phyloP scores from a whole-genome alignment of 139 green algal species.

The Gonium pectorale region DNA sequence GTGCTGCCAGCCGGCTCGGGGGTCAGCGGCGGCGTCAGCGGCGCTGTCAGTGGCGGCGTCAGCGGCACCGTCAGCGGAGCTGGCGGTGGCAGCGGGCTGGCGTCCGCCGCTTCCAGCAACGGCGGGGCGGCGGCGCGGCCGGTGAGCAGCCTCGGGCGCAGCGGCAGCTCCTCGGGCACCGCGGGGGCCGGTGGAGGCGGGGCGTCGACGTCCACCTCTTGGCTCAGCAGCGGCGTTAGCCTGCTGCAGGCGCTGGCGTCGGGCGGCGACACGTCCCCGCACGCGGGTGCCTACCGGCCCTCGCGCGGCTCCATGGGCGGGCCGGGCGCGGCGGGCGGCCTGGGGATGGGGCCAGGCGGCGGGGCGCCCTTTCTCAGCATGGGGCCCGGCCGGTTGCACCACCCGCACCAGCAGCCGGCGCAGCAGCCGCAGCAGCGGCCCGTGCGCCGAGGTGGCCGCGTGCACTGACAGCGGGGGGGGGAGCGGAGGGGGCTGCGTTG shows the following conservation, averaged over 20 bases:
- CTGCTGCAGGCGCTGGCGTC: slow-evolving; percentile 27
- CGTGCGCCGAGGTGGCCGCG: not conserved
- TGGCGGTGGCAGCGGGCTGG: not conserved
- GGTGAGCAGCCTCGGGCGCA: not conserved
- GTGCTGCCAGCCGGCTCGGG: too few species aligned
- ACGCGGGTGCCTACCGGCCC: not conserved
- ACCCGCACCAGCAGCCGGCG: not conserved
- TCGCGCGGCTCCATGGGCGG: not conserved
- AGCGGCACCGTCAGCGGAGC: not conserved
- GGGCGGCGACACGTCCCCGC: not conserved
- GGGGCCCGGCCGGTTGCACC: not conserved
- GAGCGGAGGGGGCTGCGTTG: too few species aligned
- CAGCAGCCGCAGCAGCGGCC: not conserved
- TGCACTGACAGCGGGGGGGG: not conserved
- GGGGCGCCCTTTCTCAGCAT: not conserved
- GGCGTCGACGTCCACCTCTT: not conserved
- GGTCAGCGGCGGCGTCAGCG: not conserved
- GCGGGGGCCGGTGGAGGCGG: not conserved
- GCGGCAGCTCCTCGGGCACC: not conserved
- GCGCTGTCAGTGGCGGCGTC: not conserved
- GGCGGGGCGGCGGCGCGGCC: not conserved
- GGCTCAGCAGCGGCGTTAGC: slow-evolving; percentile 34
- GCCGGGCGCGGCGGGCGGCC: not conserved
- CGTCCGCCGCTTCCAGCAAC: not conserved
- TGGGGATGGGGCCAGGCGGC: not conserved